Evolutionary conservation across 257 asterid genomes (phyloP), one percentile per base, ranked within the genome.

Genomic region (Capsicum chinense): DNA sequence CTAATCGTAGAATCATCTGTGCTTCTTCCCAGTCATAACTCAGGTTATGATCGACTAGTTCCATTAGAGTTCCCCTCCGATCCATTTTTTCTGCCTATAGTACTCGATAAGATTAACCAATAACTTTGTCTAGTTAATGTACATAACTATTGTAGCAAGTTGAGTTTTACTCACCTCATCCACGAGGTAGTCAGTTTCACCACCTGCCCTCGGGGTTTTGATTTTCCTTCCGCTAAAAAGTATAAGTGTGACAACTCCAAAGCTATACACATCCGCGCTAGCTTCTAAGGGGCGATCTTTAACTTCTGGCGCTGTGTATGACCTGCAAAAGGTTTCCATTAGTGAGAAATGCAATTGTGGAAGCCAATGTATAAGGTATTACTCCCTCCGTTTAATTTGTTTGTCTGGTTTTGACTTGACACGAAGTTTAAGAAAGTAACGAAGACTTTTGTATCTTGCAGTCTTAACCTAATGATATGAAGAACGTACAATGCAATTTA

Each of bases 161-260:
- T 35, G 50, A 79, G 68, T 52, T 5, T 67, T 56, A 56, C 85
- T 83, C 58, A 83, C 85, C 54, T 33, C 11, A n/a, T 21, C 80
- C 13, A 26, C 39, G 47, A 68, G 81, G 80, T 39, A 83, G 11
- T 50, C 50, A 13, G 57, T 35, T 2, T 52, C 76, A 48, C 17
- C 58, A 21, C 78, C 66, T 14, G 67, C 26, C 67, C 37, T 56
- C 3, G 12, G 58, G 48, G 44, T 83, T 11, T 0, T 70, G 16
- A 21, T 54, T 1, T 33, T 67, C 59, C 0, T 26, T 48, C 85
- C 80, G 17, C 80, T 82, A 47, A 82, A 6, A 44, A 82, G 17
- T 50, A 47, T 15, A 66, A 82, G 80, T 17, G 44, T 47, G 44
- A 82, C 63, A 82, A 26, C 80, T 67, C 85, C 85, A 66, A 82